Percentiles rank a stretch among this genome's conserved stretches.
Conservation (phyloP, 768 basidiomycete genomes). For the Naganishia randhawae region DNA sequence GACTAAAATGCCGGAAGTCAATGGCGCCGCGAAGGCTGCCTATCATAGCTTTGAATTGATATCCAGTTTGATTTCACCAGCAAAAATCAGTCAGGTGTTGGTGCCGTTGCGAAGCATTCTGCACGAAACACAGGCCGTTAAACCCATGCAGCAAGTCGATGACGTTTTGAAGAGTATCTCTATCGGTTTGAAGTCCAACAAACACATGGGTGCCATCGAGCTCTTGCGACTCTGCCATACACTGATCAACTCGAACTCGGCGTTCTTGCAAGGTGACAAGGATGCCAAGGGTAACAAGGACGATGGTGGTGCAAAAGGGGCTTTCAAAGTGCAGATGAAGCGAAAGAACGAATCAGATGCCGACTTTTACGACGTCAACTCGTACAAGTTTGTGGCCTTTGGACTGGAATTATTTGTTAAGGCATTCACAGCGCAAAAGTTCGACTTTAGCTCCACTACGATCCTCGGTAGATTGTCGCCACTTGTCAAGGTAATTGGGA, state of each 20-base stretch:
- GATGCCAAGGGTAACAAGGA: slow-evolving; percentile 46
- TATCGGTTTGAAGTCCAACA: slow-evolving; percentile 77
- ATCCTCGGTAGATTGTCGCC: slow-evolving; percentile 78
- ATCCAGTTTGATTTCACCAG: slow-evolving; percentile 72
- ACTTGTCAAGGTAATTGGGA: slow-evolving; percentile 80
- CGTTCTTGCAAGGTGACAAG: slow-evolving; percentile 67
- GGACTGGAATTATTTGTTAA: slow-evolving; percentile 88
- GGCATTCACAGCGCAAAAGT: slow-evolving; percentile 76
- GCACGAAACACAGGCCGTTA: slow-evolving; percentile 75
- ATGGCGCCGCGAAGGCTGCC: slow-evolving; percentile 73
- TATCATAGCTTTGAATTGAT: slow-evolving; percentile 79
- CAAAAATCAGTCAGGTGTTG: slow-evolving; percentile 70
- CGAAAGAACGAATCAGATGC: slow-evolving; percentile 58
- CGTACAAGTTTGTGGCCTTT: slow-evolving; percentile 83
- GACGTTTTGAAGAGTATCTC: slow-evolving; percentile 81
- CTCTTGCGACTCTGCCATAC: slow-evolving; percentile 80
- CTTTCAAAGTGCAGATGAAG: slow-evolving; percentile 73
- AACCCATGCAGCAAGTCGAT: slow-evolving; percentile 77
- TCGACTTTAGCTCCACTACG: slow-evolving; percentile 73
- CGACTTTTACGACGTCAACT: slow-evolving; percentile 79
- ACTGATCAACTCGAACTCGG: slow-evolving; percentile 82
- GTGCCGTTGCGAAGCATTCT: slow-evolving; percentile 76
- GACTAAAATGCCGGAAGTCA: slow-evolving; percentile 89
- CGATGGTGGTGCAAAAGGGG: slow-evolving; percentile 53
- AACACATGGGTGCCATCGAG: slow-evolving; percentile 64